Base-by-base conservation (phyloP, 345 rosid species). In the Abelmoschus esculentus region DNA sequence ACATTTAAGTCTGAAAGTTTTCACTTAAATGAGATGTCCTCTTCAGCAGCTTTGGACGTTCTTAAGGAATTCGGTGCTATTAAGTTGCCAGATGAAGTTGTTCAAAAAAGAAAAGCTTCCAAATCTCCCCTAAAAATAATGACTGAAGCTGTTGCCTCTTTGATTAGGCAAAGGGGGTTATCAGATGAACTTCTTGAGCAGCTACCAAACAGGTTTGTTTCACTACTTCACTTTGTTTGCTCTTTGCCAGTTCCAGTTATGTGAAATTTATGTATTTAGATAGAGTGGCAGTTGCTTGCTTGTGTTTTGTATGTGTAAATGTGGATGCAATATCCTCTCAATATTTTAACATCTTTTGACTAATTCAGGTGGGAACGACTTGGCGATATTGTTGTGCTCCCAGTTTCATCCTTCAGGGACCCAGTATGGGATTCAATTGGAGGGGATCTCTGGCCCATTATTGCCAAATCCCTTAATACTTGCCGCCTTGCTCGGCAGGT, bases 361-460 rank as follows among this genome's bases (percentile, higher is more conserved):
- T 62, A 32, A 72, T 34, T 76, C 84, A 93, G 96, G 80, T 93
- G 97, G 98, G 98, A 89, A 66, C 81, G 89, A 59, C 88, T 89
- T 57, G 95, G 95, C 60, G 93, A 93, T 83, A 86, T 93, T 71
- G 82, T 86, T 80, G 92, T 93, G 75, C 89, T 93, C 72, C 96
- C 97, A 3, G 81, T 74, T 69, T 78, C 90, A 70, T 89, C 90
- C 57, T 93, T 91, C 78, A 85, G 63, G 76, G 96, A 93, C 82
- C 91, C 87, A 70, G 53, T 78, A 17, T 89, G 96, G 98, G 81
- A 85, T 74, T 80, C 82, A 63, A 73, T 86, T 52, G 83, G 86
- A 56, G 78, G 83, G 60, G 95, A 89, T 74, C 87, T 93, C 72
- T 91, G 97, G 97, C 81, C 86, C 47, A 44, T 77, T 58, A 71